A percentile compares a stretch with the other conserved stretches of the same genome.
These are phyloP conservation scores for Dendrocalamus latiflorus DNA, from an alignment of 202 grass and related monocot species.

Conservation along the genomic window DNA sequence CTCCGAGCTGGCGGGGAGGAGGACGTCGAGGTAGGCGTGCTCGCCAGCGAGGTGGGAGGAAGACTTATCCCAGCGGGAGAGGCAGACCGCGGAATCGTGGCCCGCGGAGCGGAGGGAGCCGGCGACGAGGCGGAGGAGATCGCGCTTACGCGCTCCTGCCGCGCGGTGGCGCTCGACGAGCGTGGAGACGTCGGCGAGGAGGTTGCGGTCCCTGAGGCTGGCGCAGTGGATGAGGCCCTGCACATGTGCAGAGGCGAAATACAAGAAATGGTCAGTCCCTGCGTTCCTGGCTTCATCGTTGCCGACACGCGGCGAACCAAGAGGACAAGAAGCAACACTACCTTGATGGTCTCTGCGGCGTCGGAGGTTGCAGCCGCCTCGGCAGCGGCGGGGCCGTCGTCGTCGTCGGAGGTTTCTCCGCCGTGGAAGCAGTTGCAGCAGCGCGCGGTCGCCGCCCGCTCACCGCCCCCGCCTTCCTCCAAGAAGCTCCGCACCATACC, in stretches of 20 bases:
- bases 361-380: slow-evolving; percentile 45
- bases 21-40: slow-evolving; percentile 79
- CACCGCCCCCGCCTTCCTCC: slow-evolving; percentile 58
- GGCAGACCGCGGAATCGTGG: slow-evolving; percentile 60
- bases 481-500: slow-evolving; percentile 90
- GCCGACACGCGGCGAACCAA: neutral
- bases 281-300: neutral
- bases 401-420: slow-evolving; percentile 65
- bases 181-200: slow-evolving; percentile 65
- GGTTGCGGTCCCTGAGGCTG: slow-evolving; percentile 74
- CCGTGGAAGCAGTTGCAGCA: slow-evolving; percentile 93
- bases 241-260: neutral
- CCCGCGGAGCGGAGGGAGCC: slow-evolving; percentile 56
- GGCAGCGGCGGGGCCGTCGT: slow-evolving; percentile 29
- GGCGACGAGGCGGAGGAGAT: slow-evolving; percentile 47
- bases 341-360: slow-evolving; percentile 75
- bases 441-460: slow-evolving; percentile 25
- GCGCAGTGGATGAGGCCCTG: slow-evolving; percentile 85
- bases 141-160: slow-evolving; percentile 39
- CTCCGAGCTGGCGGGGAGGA: slow-evolving; percentile 32
- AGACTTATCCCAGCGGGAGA: slow-evolving; percentile 78
- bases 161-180: slow-evolving; percentile 52
- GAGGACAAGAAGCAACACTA: slow-evolving; percentile 5
- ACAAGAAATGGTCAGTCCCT: slow-evolving; percentile 25
- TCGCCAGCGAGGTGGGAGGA: slow-evolving; percentile 65